These are phyloP conservation scores for Calonectria leucothoes DNA, from an alignment of 2,329 filamentous ascomycete genomes.

Conservation along the genomic window DNA sequence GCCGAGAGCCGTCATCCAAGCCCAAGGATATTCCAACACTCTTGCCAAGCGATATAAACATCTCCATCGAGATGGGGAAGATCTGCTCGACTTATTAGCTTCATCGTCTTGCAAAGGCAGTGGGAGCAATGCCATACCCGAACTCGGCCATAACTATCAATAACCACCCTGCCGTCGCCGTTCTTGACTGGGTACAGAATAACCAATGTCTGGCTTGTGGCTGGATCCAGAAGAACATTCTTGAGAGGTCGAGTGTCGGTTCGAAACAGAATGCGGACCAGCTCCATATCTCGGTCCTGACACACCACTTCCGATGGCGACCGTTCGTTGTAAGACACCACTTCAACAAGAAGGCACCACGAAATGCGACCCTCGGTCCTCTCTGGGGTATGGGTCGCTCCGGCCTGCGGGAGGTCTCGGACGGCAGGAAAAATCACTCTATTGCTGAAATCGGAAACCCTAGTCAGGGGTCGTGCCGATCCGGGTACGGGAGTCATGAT, in stretches of 20 bases:
- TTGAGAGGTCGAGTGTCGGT: rapidly evolving
- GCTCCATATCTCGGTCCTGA: neutral
- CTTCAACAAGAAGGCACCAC: neutral
- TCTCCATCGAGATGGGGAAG: neutral
- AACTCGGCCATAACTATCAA: neutral
- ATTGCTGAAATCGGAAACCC: neutral
- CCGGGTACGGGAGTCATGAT: neutral
- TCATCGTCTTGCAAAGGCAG: too few relatives aligned
- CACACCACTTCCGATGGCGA: neutral
- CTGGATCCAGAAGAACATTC: too few relatives aligned
- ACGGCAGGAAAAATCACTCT: neutral
- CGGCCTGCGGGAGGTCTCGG: neutral
- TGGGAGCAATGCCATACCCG: neutral
- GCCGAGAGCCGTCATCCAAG: neutral
- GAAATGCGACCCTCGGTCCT: neutral
- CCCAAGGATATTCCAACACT: neutral
- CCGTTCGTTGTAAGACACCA: neutral
- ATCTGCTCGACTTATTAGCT: neutral
- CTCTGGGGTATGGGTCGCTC: too few relatives aligned
- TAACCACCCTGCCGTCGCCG: neutral
- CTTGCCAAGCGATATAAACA: neutral
- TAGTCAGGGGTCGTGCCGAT: neutral
- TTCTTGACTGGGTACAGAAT: neutral
- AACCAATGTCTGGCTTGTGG: neutral
- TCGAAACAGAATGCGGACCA: neutral